Percentiles rank a stretch among this genome's conserved stretches.
These are phyloP conservation scores for Fraxinus anomala DNA, from an alignment of 257 asterid species.

Conservation along the genomic window DNA sequence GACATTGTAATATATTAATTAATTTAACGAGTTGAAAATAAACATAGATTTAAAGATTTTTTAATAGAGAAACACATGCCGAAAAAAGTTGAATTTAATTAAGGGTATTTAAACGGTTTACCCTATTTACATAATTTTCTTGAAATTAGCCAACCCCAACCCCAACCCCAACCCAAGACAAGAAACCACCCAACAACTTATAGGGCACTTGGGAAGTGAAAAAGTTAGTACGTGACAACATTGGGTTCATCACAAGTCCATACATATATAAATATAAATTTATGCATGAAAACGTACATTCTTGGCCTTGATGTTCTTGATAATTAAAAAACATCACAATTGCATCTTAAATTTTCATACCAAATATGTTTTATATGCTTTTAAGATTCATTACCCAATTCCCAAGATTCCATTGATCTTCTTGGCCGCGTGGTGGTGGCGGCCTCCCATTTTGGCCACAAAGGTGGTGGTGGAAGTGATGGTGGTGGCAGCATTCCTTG, in stretches of 20 bases:
- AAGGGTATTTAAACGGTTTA: neutral
- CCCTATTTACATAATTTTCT: neutral
- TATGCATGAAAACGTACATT: neutral
- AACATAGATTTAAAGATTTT: no score
- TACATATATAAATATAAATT: neutral
- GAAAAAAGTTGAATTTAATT: no score
- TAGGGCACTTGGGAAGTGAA: constrained; percentile 2
- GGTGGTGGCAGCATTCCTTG: constrained; percentile 46
- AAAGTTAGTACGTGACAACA: constrained; percentile 7
- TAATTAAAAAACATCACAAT: neutral
- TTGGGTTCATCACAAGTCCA: constrained; percentile 8
- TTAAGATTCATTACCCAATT: constrained; percentile 6
- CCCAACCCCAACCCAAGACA: neutral
- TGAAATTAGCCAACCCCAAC: neutral
- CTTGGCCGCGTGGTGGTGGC: constrained; percentile 26
- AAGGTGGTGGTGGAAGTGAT: constrained; percentile 12
- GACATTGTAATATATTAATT: no score
- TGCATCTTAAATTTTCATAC: neutral
- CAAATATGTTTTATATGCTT: neutral
- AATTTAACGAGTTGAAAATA: no score
- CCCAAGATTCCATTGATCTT: constrained; percentile 33
- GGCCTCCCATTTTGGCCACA: constrained; percentile 24
- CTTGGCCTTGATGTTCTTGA: constrained; percentile 8
- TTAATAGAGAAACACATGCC: no score
- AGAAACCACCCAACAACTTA: constrained; percentile 1